phyloP scores from a whole-genome alignment of 805 yeast species.

The Candida vaughaniae region DNA sequence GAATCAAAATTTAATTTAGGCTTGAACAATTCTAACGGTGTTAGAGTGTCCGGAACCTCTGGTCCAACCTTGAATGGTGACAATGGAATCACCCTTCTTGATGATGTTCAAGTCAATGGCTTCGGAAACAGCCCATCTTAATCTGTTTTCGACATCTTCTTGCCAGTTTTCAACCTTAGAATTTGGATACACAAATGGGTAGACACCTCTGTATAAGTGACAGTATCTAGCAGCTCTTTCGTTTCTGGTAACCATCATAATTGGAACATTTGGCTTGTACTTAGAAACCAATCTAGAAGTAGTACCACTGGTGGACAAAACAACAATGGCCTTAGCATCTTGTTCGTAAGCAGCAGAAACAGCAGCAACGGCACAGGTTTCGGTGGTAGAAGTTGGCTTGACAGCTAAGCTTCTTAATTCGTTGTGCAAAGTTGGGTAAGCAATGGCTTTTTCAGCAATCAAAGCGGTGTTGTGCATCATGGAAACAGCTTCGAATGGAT shows the following conservation, averaged over 20 bases:
- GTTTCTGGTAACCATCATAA: slow-evolving; percentile 97
- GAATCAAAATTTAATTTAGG: slow-evolving; percentile 35
- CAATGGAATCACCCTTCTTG: slow-evolving; percentile 81
- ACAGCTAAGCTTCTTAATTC: slow-evolving; percentile 84
- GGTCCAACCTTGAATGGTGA: slow-evolving; percentile 98
- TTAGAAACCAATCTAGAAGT: slow-evolving; percentile 96
- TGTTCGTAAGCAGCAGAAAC: slow-evolving; percentile 96
- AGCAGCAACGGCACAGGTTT: slow-evolving; percentile 96
- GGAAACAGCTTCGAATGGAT: slow-evolving; percentile 95
- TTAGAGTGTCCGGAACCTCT: slow-evolving; percentile 98
- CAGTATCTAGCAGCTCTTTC: slow-evolving; percentile 89
- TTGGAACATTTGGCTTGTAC: slow-evolving; percentile 97
- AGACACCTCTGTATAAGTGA: slow-evolving; percentile 97
- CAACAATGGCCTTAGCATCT: slow-evolving; percentile 94
- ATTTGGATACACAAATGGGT: slow-evolving; percentile 85
- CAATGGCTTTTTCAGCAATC: slow-evolving; percentile 95
- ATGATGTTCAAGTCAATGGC: slow-evolving; percentile 86
- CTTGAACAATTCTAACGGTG: slow-evolving; percentile 90
- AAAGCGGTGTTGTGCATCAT: slow-evolving; percentile 98
- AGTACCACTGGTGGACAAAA: slow-evolving; percentile 90
- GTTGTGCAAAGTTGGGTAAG: slow-evolving; percentile 79
- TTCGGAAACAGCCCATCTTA: slow-evolving; percentile 87
- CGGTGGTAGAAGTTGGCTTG: slow-evolving; percentile 89
- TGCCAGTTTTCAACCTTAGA: slow-evolving; percentile 81
- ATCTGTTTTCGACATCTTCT: slow-evolving; percentile 92